Conservation (phyloP, 495 filamentous ascomycete species). For the Niebla homalea region DNA sequence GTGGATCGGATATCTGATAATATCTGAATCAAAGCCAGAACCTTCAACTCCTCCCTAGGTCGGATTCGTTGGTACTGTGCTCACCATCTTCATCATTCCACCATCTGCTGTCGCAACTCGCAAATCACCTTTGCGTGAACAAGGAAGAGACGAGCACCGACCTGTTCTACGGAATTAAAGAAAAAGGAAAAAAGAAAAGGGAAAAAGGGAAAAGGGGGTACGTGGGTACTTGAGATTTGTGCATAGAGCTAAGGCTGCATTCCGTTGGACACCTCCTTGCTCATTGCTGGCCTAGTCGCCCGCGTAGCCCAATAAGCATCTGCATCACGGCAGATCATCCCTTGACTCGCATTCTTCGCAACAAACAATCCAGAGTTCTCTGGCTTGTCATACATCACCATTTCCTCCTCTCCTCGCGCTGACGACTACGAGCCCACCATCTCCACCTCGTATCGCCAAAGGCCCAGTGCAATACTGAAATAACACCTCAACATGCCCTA, state of each 20-base stretch:
- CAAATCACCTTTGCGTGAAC: background rate
- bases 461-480: background rate
- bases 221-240: conserved; percentile 1
- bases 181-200: background rate
- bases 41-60: too few species aligned
- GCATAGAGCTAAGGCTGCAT: conserved; percentile 12
- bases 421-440: conserved; percentile 2
- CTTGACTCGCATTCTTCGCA: conserved; percentile 13
- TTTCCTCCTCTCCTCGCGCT: background rate
- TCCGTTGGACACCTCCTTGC: conserved; percentile 13
- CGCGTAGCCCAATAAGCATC: conserved; percentile 11
- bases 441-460: background rate
- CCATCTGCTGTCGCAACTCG: background rate
- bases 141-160: background rate
- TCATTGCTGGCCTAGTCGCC: conserved; percentile 9
- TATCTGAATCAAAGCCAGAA: too few species aligned
- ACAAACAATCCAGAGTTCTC: conserved; percentile 2
- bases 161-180: too few species aligned
- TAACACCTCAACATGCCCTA: conserved; percentile 61
- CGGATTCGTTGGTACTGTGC: background rate
- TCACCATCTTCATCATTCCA: background rate
- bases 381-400: conserved; percentile 6
- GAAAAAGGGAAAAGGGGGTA: background rate
- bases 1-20: too few species aligned
- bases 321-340: conserved; percentile 3